Conservation (phyloP, 2,329 filamentous ascomycete species). For the Calonectria naviculata region DNA sequence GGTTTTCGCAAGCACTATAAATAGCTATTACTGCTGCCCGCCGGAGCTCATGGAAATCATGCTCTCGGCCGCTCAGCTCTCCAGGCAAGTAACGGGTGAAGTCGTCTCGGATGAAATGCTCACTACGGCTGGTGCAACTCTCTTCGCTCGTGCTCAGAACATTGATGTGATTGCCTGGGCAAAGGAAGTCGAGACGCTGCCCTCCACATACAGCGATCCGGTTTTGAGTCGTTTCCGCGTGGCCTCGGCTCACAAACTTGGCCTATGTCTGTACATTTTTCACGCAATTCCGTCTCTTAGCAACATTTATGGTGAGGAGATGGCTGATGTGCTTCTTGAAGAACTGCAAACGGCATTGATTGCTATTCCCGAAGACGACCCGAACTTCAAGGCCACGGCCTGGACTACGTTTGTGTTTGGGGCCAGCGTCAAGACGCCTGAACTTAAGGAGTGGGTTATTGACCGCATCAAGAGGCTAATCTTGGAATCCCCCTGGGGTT, state of each 20-base stretch:
- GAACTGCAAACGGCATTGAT: slow-evolving; percentile 61
- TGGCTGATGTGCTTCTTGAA: slow-evolving; percentile 50
- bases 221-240: slow-evolving; percentile 52
- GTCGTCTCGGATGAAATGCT: slow-evolving; percentile 43
- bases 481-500: slow-evolving; percentile 59
- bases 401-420: slow-evolving; percentile 69
- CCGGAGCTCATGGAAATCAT: slow-evolving; percentile 57
- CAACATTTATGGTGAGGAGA: slow-evolving; percentile 37
- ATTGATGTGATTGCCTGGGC: slow-evolving; percentile 57
- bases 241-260: slow-evolving; percentile 56
- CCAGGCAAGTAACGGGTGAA: slow-evolving; percentile 42
- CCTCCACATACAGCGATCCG: slow-evolving; percentile 46
- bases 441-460: slow-evolving; percentile 60
- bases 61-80: slow-evolving; percentile 54
- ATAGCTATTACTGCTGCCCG: slow-evolving; percentile 60
- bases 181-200: slow-evolving; percentile 46
- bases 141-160: slow-evolving; percentile 51
- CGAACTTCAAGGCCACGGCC: slow-evolving; percentile 65
- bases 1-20: slow-evolving; percentile 53
- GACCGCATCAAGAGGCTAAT: slow-evolving; percentile 55
- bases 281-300: slow-evolving; percentile 49
- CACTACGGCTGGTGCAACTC: slow-evolving; percentile 43
- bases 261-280: slow-evolving; percentile 59
- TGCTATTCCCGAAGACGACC: slow-evolving; percentile 59
- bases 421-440: slow-evolving; percentile 57